Evolutionary conservation across 1,139 yeast species (phyloP).

Genomic region (Sugiyamaella sp.): DNA sequence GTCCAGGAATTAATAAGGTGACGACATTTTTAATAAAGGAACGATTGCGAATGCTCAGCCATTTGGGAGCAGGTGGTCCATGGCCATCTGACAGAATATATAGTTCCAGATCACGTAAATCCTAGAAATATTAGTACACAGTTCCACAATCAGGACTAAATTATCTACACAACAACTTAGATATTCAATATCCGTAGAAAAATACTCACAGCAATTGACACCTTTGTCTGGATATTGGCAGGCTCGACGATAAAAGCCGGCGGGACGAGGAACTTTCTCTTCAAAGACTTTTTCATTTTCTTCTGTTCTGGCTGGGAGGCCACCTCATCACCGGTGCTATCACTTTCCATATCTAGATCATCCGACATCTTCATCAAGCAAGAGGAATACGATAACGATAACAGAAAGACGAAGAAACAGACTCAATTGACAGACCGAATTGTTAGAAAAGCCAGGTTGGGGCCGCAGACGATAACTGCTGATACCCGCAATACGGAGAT

Average conservation of each 20-base stretch:
- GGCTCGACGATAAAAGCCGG: constrained; percentile 37
- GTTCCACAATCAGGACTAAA: background rate
- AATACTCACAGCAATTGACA: constrained; percentile 25
- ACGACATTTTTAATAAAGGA: constrained; percentile 55
- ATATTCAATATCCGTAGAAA: constrained; percentile 29
- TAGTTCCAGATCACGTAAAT: constrained; percentile 57
- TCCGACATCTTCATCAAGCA: background rate
- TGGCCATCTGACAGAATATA: constrained; percentile 49
- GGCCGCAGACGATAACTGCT: no score
- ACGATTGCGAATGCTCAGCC: constrained; percentile 44
- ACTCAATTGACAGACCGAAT: no score
- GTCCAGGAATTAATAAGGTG: constrained; percentile 68
- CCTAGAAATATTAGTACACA: constrained; percentile 28
- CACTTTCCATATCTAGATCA: background rate
- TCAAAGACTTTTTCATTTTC: constrained; percentile 20
- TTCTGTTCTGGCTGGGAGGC: constrained; percentile 3
- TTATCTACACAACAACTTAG: no score
- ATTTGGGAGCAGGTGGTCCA: constrained; percentile 31
- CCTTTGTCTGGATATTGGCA: constrained; percentile 27
- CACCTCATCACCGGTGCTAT: background rate
- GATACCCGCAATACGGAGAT: no score
- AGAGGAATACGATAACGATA: background rate
- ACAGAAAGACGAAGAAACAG: no score
- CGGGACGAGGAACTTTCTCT: constrained; percentile 29
- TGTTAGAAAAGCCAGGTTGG: no score